A percentile compares a stretch with the other conserved stretches of the same genome.
phyloP scores from a whole-genome alignment of 2,329 filamentous ascomycete genomes.

The Arthrocladium fulminans region DNA sequence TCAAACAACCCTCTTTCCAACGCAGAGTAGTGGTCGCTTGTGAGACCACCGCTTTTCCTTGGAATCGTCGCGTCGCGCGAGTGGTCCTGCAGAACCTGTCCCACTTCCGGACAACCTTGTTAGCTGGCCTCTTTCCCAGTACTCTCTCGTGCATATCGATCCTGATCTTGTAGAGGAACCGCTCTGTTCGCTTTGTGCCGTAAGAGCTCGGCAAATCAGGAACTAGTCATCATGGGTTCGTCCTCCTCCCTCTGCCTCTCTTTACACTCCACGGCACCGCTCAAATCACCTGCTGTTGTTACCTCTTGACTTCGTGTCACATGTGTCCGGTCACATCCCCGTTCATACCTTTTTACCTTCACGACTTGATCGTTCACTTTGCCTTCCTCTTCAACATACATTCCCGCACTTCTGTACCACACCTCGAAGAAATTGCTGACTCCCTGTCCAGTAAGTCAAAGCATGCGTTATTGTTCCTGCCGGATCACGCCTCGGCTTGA shows the following conservation, averaged over 20 bases:
- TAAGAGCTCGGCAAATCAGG: conserved; percentile 12
- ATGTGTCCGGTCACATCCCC: conserved; percentile 10
- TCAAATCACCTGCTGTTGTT: conserved; percentile 22
- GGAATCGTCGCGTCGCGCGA: conserved; percentile 9
- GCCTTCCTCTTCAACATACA: conserved; percentile 2
- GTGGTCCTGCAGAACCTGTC: conserved; percentile 14
- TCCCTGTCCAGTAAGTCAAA: conserved; percentile 13
- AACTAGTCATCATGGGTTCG: conserved; percentile 26
- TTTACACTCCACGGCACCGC: conserved; percentile 16
- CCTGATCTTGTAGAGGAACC: conserved; percentile 24
- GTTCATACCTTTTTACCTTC: conserved; percentile 12
- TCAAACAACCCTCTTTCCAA: background rate
- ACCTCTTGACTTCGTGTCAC: conserved; percentile 12
- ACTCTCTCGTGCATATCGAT: conserved; percentile 25
- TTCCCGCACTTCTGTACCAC: background rate
- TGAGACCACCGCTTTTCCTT: background rate
- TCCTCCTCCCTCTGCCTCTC: conserved; percentile 13
- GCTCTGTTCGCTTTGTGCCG: conserved; percentile 15
- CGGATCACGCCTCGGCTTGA: background rate
- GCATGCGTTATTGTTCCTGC: background rate
- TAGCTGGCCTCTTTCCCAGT: conserved; percentile 21
- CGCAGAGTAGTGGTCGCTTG: conserved; percentile 1
- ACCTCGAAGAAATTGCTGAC: conserved; percentile 1
- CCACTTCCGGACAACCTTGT: conserved; percentile 24
- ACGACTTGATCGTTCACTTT: conserved; percentile 14